A percentile compares a stretch with the other conserved stretches of the same genome.
These are phyloP conservation scores for Daldinia loculata DNA, from an alignment of 495 filamentous ascomycete species.

Conservation along the genomic window DNA sequence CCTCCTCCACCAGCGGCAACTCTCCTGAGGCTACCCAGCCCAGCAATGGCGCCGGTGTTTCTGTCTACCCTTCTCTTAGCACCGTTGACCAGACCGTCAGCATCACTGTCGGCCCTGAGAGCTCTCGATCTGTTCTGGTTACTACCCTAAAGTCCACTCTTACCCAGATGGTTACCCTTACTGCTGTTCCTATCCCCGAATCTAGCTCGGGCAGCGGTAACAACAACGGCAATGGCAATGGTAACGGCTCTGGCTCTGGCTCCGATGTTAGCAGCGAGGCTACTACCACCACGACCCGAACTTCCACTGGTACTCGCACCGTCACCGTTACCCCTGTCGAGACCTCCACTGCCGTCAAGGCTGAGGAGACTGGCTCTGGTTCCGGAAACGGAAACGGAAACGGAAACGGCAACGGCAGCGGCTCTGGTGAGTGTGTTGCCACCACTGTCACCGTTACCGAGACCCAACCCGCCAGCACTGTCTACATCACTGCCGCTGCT, in stretches of 20 bases:
- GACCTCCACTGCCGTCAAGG: constrained; percentile 25
- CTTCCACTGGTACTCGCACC: constrained; percentile 53
- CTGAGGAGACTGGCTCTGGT: constrained; percentile 34
- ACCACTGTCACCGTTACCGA: constrained; percentile 51
- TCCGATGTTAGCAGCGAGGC: constrained; percentile 12
- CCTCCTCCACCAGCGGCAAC: constrained; percentile 26
- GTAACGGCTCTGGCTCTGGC: constrained; percentile 9
- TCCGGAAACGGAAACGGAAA: constrained; percentile 24
- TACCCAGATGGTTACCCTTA: constrained; percentile 43
- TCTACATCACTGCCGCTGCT: constrained; percentile 55
- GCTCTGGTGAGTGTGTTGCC: constrained; percentile 43
- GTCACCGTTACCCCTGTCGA: constrained; percentile 46
- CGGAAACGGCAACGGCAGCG: constrained; percentile 28
- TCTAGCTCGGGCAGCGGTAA: constrained; percentile 17
- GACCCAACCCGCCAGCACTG: constrained; percentile 46
- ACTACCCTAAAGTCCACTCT: constrained; percentile 51
- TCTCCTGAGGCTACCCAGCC: constrained; percentile 37
- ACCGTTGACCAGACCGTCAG: constrained; percentile 47
- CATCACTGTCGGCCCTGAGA: constrained; percentile 52
- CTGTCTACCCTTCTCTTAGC: constrained; percentile 32
- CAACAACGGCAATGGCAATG: background rate
- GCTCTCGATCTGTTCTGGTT: constrained; percentile 47
- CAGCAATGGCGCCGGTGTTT: constrained; percentile 16
- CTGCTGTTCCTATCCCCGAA: constrained; percentile 21
- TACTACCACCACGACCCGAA: constrained; percentile 51